A percentile compares a stretch with the other conserved stretches of the same genome.
Conservation (phyloP, 129 eudicot genomes). For the Escallonia herrerae region DNA sequence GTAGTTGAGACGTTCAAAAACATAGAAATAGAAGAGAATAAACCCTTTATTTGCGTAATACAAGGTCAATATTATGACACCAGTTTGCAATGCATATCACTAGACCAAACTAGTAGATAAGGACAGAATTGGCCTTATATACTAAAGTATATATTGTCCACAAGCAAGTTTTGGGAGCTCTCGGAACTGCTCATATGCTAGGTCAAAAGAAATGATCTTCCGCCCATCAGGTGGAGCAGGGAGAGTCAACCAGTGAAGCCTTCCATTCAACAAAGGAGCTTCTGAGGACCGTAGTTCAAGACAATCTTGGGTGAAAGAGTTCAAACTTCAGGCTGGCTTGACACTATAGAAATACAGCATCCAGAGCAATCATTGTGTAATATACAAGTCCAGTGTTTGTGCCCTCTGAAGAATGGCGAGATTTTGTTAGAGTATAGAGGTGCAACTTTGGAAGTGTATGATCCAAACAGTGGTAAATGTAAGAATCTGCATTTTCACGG, state of each 20-base stretch:
- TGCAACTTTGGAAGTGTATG: constrained; percentile 46
- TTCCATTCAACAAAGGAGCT: constrained; percentile 26
- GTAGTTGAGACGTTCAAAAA: too few species aligned
- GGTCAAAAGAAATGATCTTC: constrained; percentile 39
- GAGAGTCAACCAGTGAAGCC: constrained; percentile 47
- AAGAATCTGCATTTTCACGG: constrained; percentile 41
- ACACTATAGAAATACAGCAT: too few species aligned
- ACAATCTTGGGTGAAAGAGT: too few species aligned
- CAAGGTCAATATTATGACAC: too few species aligned
- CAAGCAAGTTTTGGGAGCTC: constrained; percentile 30
- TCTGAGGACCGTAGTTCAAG: constrained; percentile 19
- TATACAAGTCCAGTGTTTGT: neutral
- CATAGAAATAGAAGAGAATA: too few species aligned
- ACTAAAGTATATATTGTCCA: neutral
- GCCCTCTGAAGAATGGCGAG: constrained; percentile 34
- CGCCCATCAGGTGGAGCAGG: constrained; percentile 5
- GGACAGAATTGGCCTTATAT: too few species aligned
- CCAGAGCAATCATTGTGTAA: too few species aligned
- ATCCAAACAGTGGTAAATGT: constrained; percentile 35
- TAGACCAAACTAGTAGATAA: too few species aligned
- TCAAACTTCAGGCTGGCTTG: too few species aligned
- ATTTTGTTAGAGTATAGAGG: constrained; percentile 40
- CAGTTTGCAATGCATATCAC: too few species aligned
- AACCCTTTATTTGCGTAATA: too few species aligned
- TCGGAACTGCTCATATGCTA: constrained; percentile 40